phyloP scores from a whole-genome alignment of 441 rosid species.

The Gossypium trilobum region DNA sequence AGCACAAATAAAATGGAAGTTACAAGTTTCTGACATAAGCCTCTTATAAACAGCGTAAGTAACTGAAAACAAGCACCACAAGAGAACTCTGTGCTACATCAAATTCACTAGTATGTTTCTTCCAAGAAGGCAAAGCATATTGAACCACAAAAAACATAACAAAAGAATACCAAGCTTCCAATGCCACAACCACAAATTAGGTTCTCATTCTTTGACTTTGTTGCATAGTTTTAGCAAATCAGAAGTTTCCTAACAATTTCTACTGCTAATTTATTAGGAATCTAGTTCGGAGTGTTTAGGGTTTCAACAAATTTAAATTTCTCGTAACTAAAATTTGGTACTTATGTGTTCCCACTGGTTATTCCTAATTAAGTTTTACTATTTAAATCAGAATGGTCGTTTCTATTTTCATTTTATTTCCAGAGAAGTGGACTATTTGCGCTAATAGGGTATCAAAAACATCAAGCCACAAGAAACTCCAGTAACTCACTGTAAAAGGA shows the following conservation, averaged over 20 bases:
- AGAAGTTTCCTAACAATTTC: background rate
- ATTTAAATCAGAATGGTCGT: background rate
- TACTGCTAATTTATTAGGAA: background rate
- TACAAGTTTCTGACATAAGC: background rate
- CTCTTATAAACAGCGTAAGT: background rate
- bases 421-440: background rate
- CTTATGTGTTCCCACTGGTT: background rate
- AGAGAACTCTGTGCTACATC: background rate
- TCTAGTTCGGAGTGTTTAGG: background rate
- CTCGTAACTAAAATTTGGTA: background rate
- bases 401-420: background rate
- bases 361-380: background rate
- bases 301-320: background rate
- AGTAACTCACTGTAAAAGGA: background rate
- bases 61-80: background rate
- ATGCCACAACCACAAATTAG: background rate
- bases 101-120: background rate
- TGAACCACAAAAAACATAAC: background rate
- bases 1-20: background rate
- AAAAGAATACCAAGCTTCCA: background rate
- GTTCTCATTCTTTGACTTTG: background rate
- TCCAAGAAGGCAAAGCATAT: background rate
- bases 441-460: background rate
- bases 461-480: background rate
- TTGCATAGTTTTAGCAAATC: background rate